A percentile compares a stretch with the other conserved stretches of the same genome.
phyloP scores from a whole-genome alignment of 1,284 basidiomycete genomes.

The Puccinia triticina region DNA sequence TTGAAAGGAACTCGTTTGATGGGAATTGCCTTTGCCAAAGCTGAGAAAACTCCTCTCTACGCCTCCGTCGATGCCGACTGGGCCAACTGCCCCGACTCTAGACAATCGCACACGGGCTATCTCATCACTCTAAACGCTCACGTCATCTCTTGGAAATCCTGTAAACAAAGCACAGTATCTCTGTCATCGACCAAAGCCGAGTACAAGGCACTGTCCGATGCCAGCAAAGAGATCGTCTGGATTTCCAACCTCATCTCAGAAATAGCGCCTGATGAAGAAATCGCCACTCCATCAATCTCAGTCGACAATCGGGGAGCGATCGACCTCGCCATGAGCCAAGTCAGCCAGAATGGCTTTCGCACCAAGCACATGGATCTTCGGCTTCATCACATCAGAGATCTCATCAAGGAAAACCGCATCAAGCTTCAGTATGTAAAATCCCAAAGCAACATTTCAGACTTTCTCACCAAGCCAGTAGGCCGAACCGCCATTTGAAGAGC shows the following conservation, averaged over 20 bases:
- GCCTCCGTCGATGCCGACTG: background rate
- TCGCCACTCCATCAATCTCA: slow-evolving; percentile 54
- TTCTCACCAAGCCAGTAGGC: background rate
- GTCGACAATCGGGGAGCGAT: slow-evolving; percentile 63
- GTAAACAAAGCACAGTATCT: background rate
- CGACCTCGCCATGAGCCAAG: slow-evolving; percentile 58
- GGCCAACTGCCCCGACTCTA: background rate
- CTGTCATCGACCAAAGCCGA: slow-evolving; percentile 10
- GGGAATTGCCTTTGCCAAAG: background rate
- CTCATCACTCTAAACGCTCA: background rate
- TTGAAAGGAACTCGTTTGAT: background rate
- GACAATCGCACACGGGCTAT: slow-evolving; percentile 8
- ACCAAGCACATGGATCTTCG: no score
- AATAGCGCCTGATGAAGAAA: background rate
- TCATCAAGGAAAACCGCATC: slow-evolving; percentile 57
- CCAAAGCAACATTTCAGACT: background rate
- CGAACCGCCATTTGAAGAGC: background rate
- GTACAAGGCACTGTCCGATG: slow-evolving; percentile 9
- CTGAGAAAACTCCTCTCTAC: background rate
- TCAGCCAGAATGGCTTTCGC: no score
- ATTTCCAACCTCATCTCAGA: background rate
- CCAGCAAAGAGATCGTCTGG: background rate
- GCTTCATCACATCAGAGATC: no score
- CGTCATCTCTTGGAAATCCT: slow-evolving; percentile 9
- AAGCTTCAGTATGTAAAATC: no score